phyloP scores from a whole-genome alignment of 169 alveolate species.

The Ichthyophthirius multifiliis region DNA sequence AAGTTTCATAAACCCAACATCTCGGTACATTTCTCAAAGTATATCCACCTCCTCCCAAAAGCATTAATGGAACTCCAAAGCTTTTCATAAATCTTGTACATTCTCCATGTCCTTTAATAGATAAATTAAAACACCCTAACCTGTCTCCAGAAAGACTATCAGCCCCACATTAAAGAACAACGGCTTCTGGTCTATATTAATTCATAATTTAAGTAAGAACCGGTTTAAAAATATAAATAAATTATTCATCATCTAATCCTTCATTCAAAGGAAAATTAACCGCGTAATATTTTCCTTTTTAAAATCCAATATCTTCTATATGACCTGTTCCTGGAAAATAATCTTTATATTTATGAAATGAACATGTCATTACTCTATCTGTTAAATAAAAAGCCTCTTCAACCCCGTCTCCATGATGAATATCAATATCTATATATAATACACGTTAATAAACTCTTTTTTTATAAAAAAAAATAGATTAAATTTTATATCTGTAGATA shows the following conservation, averaged over 20 bases:
- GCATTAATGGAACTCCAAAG: slow-evolving; percentile 79
- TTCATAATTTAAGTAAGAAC: slow-evolving; percentile 82
- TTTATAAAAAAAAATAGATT: not conserved
- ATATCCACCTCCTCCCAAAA: slow-evolving; percentile 92
- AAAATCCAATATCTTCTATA: slow-evolving; percentile 86
- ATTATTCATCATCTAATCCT: slow-evolving; percentile 88
- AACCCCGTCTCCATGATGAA: slow-evolving; percentile 98
- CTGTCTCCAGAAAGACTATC: slow-evolving; percentile 92
- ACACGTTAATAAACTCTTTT: slow-evolving; percentile 78
- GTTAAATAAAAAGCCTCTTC: slow-evolving; percentile 96
- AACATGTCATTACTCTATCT: slow-evolving; percentile 87
- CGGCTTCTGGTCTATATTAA: slow-evolving; percentile 86
- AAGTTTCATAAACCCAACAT: slow-evolving; percentile 90
- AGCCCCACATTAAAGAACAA: slow-evolving; percentile 89
- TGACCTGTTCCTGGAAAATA: slow-evolving; percentile 93
- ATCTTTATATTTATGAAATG: slow-evolving; percentile 90
- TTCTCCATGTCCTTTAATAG: slow-evolving; percentile 85
- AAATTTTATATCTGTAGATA: not conserved
- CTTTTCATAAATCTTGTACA: slow-evolving; percentile 70
- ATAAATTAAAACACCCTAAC: slow-evolving; percentile 87
- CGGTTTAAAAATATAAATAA: slow-evolving; percentile 74
- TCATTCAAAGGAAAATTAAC: slow-evolving; percentile 89
- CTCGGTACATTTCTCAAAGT: slow-evolving; percentile 89
- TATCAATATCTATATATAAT: slow-evolving; percentile 90
- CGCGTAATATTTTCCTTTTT: slow-evolving; percentile 84